Evolutionary conservation across 2,329 filamentous ascomycete species (phyloP), one percentile per base, ranked within the genome.

Genomic region (Stachybotrys chlorohalonatus): DNA sequence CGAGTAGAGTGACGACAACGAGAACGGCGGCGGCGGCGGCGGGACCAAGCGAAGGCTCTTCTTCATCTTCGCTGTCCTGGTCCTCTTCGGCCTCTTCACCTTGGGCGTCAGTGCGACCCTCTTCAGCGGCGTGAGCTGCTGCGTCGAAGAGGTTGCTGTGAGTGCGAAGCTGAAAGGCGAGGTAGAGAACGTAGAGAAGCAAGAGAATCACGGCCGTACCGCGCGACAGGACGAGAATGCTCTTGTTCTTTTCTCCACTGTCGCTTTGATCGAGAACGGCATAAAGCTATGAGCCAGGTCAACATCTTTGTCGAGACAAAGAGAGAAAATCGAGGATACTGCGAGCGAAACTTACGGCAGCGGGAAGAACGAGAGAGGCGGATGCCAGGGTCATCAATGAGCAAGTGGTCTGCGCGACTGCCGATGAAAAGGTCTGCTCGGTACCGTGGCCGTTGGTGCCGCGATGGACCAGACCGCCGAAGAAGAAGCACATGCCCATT

Each of bases 281-380:
- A 65, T 89, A 90, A 2, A 90, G 78, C 80, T 82, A 49, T 6
- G 31, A 50, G 32, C 16, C 11, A 51, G 17, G 50, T 70, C 50
- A 68, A 59, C 54, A 49, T 11, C 54, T 45, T 36, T 2, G n/a
- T 4, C n/a, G n/a, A n/a, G 17, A n/a, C 3, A 16, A 42, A 16
- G 42, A 15, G 24, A 2, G 45, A n/a, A 30, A 6, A 45, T 49
- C 11, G 15, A n/a, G 32, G 13, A 5, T 42, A 5, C 4, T 47
- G 15, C 13, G 11, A n/a, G 7, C 7, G 16, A 5, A 4, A 60
- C 75, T 63, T 72, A 83, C 78, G 5, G 87, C 85, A 9, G 89
- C 87, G 1, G 89, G 89, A 53, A 93, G 87, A 56, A 93, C 87
- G 55, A 93, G 78, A 7, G 87, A 90, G 3, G 88, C 88, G 2